Conservation (phyloP, 2,329 filamentous ascomycete species). For the Rugonectria rugulosa region DNA sequence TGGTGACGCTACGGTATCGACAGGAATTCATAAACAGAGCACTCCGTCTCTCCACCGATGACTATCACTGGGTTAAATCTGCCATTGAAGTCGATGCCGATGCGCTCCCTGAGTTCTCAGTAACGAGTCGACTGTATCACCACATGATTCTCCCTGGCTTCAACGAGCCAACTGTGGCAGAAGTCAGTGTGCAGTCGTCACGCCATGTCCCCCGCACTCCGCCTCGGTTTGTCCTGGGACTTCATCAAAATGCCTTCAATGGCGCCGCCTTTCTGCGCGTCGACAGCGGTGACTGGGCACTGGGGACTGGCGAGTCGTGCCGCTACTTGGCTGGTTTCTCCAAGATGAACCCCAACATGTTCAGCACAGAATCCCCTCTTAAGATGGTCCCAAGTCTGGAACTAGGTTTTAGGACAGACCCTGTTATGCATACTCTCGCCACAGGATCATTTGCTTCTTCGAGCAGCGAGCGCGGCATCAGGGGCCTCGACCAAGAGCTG, state of each 20-base stretch:
- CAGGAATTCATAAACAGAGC: constrained; percentile 48
- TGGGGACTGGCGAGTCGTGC: constrained; percentile 39
- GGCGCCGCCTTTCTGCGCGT: constrained; percentile 49
- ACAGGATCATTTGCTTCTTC: constrained; percentile 23
- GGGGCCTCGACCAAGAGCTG: constrained; percentile 45
- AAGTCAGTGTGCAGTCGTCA: constrained; percentile 43
- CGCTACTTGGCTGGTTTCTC: constrained; percentile 45
- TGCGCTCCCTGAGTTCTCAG: constrained; percentile 47
- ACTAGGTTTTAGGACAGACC: constrained; percentile 48
- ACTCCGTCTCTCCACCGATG: constrained; percentile 18
- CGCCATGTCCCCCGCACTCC: constrained; percentile 25
- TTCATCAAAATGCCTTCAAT: constrained; percentile 43
- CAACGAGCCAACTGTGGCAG: constrained; percentile 45
- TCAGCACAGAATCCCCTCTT: constrained; percentile 40
- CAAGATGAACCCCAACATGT: constrained; percentile 40
- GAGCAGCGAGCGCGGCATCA: constrained; percentile 44
- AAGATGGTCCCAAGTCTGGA: constrained; percentile 49
- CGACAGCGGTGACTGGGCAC: constrained; percentile 53
- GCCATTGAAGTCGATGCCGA: constrained; percentile 40
- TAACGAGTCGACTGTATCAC: constrained; percentile 48
- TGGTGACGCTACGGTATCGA: constrained; percentile 47
- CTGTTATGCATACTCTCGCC: constrained; percentile 14
- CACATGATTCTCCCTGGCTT: constrained; percentile 39
- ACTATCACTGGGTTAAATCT: constrained; percentile 35
- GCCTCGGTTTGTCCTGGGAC: constrained; percentile 43